phyloP scores from a whole-genome alignment of 2,329 filamentous ascomycete genomes.

The Myriangium duriaei region DNA sequence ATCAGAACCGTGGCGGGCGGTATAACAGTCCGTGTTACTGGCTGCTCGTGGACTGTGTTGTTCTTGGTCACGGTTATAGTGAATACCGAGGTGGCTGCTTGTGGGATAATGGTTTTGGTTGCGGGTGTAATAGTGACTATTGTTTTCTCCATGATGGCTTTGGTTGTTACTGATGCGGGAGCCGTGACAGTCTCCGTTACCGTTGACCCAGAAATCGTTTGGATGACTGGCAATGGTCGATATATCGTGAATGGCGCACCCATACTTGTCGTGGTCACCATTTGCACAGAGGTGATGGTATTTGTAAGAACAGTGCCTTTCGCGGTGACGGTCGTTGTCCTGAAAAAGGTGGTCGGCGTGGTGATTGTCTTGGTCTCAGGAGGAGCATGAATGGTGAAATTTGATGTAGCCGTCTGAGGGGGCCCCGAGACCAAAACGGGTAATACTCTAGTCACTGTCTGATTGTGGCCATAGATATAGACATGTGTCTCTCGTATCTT shows the following conservation, averaged over 20 bases:
- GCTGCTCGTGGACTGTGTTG: background rate
- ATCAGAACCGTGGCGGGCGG: background rate
- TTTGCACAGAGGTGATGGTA: background rate
- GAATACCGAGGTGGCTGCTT: background rate
- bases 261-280: slow-evolving; percentile 1
- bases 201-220: slow-evolving; percentile 1
- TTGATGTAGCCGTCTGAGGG: background rate
- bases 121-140: background rate
- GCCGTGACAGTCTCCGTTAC: slow-evolving; percentile 5
- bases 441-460: no score
- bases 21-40: slow-evolving; percentile 2
- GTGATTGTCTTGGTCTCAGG: slow-evolving; percentile 4
- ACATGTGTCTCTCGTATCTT: no score
- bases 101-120: slow-evolving; percentile 1
- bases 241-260: slow-evolving; percentile 3
- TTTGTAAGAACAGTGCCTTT: background rate
- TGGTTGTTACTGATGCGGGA: background rate
- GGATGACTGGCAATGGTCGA: background rate
- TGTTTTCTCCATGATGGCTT: background rate
- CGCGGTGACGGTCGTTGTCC: slow-evolving; percentile 1
- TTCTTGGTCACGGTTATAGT: slow-evolving; percentile 2
- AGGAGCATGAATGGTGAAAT: background rate
- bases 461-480: no score
- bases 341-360: background rate
- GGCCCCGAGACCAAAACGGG: no score